These are phyloP conservation scores for Plasmodium coatneyi DNA, from an alignment of 169 alveolate species.

Conservation along the genomic window DNA sequence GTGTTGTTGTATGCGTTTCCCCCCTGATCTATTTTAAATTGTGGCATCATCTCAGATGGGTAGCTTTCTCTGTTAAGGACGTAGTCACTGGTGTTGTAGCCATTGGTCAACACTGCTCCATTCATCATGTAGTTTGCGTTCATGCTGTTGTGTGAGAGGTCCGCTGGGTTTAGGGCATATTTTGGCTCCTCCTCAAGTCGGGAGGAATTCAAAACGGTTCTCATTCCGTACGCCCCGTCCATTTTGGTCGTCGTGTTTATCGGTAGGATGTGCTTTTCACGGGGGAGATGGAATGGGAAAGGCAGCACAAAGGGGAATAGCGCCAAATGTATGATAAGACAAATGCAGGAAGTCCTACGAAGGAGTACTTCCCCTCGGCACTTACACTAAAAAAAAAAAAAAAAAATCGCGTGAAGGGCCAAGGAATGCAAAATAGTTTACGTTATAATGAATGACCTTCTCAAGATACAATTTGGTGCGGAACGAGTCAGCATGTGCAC, in stretches of 20 bases:
- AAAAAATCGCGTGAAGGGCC: not conserved
- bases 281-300: not conserved
- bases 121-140: slow-evolving; percentile 62
- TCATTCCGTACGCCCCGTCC: slow-evolving; percentile 47
- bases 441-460: not conserved
- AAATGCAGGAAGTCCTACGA: not conserved
- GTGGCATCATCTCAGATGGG: slow-evolving; percentile 49
- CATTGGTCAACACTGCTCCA: slow-evolving; percentile 58
- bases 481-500: not conserved
- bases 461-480: not conserved
- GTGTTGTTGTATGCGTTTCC: slow-evolving; percentile 39
- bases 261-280: not conserved
- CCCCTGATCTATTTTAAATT: slow-evolving; percentile 55
- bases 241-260: not conserved
- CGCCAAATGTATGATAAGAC: not conserved
- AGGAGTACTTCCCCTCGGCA: not conserved
- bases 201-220: slow-evolving; percentile 50
- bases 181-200: slow-evolving; percentile 53
- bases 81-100: slow-evolving; percentile 16
- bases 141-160: slow-evolving; percentile 33
- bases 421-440: not conserved
- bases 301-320: not conserved
- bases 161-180: slow-evolving; percentile 23
- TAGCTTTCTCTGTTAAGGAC: slow-evolving; percentile 33
- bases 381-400: not conserved